Evolutionary conservation across 1,139 yeast genomes (phyloP), one percentile per base, ranked within the genome.

Genomic region (Starmera stellimalicola): DNA sequence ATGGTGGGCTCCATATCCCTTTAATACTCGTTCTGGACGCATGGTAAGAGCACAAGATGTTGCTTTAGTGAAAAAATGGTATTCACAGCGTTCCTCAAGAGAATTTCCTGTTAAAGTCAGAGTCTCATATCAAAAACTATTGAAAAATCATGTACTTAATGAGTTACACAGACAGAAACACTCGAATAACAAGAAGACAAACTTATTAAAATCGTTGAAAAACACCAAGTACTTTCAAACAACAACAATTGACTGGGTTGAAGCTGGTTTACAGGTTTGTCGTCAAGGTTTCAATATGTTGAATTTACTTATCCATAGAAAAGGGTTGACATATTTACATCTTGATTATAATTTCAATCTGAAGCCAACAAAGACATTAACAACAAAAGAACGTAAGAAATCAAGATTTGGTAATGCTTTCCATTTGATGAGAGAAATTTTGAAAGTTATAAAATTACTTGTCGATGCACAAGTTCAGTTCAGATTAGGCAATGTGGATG

Each of bases 341-440:
- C 63, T 93, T 42, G 99, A 93, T 55, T 91, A 87, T 58, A 93
- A 93, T 54, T 93, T 91, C 63, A 93, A 93, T 53, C 62, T 93
- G 50, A 93, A 93, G 56, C 98, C 99, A 6, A 91, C 95, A 3
- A 91, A 91, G 55, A 91, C 98, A 0, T 65, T 93, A 40, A 88
- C 97, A 1, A 93, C 99, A 0, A 93, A 93, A 52, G 99, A 93
- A 54, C 71, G 99, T 41, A 93, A 93, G 57, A 78, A 88, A 48
- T 88, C 97, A 1, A 70, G 99, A 43, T 91, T 93, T 58, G 99
- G 98, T 44, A 82, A 88, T 56, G 94, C 98, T 0, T 93, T 93
- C 60, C 98, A 93, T 57, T 58, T 93, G 34, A 82, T 88, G 54
- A 70, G 98, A 42, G 99, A 93, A 57, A 74, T 93, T 24, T 58